Evolutionary conservation across 2,329 filamentous ascomycete genomes (phyloP).

Genomic region (Macrophomina phaseolina): DNA sequence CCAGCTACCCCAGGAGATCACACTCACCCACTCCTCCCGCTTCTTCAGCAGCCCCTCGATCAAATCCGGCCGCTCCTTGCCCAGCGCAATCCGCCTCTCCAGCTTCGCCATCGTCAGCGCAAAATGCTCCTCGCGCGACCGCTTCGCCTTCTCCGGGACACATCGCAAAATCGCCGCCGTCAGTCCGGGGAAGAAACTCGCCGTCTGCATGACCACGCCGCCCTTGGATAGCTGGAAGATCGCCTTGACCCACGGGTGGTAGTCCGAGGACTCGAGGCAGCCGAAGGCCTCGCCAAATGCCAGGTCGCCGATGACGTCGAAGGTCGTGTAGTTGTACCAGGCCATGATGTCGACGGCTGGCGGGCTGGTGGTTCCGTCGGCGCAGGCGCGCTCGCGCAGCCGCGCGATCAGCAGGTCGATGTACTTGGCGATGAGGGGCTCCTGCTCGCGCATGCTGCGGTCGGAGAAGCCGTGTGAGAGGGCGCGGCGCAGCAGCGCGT

Average conservation of each 20-base stretch:
- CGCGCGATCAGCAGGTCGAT: constrained; percentile 48
- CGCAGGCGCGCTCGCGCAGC: constrained; percentile 39
- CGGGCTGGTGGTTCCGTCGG: constrained; percentile 28
- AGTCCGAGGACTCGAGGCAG: constrained; percentile 29
- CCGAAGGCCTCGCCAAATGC: constrained; percentile 34
- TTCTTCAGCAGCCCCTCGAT: not conserved
- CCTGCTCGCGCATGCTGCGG: constrained; percentile 47
- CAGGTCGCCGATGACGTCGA: constrained; percentile 36
- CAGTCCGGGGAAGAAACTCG: constrained; percentile 43
- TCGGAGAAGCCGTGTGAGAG: constrained; percentile 56
- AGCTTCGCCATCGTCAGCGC: constrained; percentile 10
- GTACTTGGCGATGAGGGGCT: constrained; percentile 47
- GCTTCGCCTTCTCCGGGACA: constrained; percentile 33
- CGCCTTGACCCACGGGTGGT: not conserved
- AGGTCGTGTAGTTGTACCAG: constrained; percentile 34
- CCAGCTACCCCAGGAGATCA: too few relatives aligned
- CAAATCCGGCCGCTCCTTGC: not conserved
- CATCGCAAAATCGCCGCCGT: constrained; percentile 37
- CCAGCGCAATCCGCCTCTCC: not conserved
- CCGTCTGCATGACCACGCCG: constrained; percentile 29
- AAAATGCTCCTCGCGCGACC: constrained; percentile 33
- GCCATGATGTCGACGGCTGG: constrained; percentile 39
- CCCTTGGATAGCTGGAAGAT: constrained; percentile 20
- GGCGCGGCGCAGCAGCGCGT: constrained; percentile 61
- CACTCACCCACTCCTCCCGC: not conserved